Conservation (phyloP, 2,329 filamentous ascomycete genomes). For the Cordyceps cicadae region DNA sequence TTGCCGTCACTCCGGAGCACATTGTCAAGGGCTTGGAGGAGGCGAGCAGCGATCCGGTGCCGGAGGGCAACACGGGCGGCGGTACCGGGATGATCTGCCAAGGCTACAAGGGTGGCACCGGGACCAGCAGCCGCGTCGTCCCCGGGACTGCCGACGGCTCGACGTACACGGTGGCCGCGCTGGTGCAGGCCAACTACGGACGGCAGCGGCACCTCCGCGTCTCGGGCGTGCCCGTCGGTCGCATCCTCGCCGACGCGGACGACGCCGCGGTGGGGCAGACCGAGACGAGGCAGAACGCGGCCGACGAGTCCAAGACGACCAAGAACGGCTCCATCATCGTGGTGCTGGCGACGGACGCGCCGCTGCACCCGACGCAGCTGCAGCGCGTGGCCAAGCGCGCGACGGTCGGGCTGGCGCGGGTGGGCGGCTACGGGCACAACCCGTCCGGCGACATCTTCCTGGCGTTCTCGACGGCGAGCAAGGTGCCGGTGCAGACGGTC, state of each 20-base stretch:
- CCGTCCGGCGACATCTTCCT: conserved; percentile 56
- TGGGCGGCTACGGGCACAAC: conserved; percentile 52
- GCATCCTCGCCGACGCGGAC: conserved; percentile 40
- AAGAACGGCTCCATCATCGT: conserved; percentile 56
- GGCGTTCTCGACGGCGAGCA: conserved; percentile 51
- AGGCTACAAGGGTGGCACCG: conserved; percentile 57
- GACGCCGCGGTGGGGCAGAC: background rate
- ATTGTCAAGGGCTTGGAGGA: conserved; percentile 43
- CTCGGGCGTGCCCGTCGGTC: conserved; percentile 50
- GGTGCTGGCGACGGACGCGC: conserved; percentile 52
- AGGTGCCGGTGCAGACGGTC: conserved; percentile 33
- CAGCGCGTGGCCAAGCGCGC: conserved; percentile 49
- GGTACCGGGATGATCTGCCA: conserved; percentile 58
- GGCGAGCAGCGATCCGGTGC: conserved; percentile 39
- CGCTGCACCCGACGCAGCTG: conserved; percentile 48
- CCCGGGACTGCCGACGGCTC: conserved; percentile 10
- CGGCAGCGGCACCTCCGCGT: conserved; percentile 46
- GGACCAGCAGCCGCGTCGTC: conserved; percentile 45
- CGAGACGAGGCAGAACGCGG: conserved; percentile 10
- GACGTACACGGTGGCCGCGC: conserved; percentile 47
- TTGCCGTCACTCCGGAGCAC: conserved; percentile 44
- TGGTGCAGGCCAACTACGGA: conserved; percentile 58
- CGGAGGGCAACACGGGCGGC: conserved; percentile 53
- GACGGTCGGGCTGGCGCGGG: conserved; percentile 48
- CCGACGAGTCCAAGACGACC: conserved; percentile 32